Evolutionary conservation across 1,284 basidiomycete genomes (phyloP), one percentile per base, ranked within the genome.

Genomic region (Cutaneotrichosporon curvatum): DNA sequence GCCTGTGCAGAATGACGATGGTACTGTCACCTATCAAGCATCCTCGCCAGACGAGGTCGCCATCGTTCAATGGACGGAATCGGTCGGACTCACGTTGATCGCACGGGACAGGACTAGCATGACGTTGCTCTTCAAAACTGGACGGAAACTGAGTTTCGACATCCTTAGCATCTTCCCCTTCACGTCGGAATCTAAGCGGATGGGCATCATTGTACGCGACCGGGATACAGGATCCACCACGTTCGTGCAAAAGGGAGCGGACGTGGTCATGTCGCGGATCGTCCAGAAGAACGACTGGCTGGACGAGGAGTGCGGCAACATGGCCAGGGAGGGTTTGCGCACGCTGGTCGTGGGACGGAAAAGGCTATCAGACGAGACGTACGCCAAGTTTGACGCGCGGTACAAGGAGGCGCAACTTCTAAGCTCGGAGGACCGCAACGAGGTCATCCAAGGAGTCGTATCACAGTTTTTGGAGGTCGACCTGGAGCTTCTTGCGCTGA

Each of bases 31-130:
- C 0, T 99, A 98, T 65, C 94, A 99, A 76, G 95, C 95, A 0
- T 94, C 91, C 0, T 97, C 92, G 1, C 95, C 95, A 0, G 95
- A 99, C 64, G 95, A 99, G 74, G 95, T 97, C 25, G 95, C 95
- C 40, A 97, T 99, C 56, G 94, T 99, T n/a, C 81, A 83, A 57
- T 98, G 90, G 90, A 97, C 94, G 1, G 85, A 90, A 60, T 91
- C 88, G 0, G 85, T 98, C 50, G 94, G 94, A 0, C 75, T 98
- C 4, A 86, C 85, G 0, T 80, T 99, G 19, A 79, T 83, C 11
- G 83, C 83, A 59, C 85, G 95, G 12, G 90, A 95, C 63, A 86
- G 95, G 31, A 87, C 83, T 0, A 79, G 78, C 16, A 94, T 98
- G 67, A 81, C 84, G 16, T 72, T 96, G 5, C 81, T 81, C 51